These are phyloP conservation scores for Pseudozyma sp. DNA, from an alignment of 1,284 basidiomycete species.

Conservation along the genomic window DNA sequence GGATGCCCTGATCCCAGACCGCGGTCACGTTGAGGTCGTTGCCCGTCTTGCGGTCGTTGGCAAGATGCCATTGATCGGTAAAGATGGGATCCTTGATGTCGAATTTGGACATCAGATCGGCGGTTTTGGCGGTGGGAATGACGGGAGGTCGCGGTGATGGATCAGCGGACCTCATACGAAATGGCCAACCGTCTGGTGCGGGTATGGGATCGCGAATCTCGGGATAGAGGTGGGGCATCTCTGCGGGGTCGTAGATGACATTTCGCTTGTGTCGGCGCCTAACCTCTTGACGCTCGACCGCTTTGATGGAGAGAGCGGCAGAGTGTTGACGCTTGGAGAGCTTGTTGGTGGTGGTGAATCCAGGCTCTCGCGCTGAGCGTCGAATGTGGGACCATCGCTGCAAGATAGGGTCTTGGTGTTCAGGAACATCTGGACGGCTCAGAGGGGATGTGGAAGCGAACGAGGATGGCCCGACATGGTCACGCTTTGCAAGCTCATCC, in stretches of 20 bases:
- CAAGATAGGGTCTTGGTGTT: slow-evolving; percentile 69
- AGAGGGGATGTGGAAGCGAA: slow-evolving; percentile 6
- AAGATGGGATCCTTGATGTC: slow-evolving; percentile 89
- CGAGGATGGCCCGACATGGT: slow-evolving; percentile 1
- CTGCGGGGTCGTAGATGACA: slow-evolving; percentile 60
- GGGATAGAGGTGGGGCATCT: slow-evolving; percentile 63
- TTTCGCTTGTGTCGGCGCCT: slow-evolving; percentile 65
- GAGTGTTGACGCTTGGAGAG: slow-evolving; percentile 44
- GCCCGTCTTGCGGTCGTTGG: slow-evolving; percentile 60
- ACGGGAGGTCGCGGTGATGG: slow-evolving; percentile 51
- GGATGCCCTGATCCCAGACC: slow-evolving; percentile 87
- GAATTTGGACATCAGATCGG: slow-evolving; percentile 69
- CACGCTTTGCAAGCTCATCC: slow-evolving; percentile 14
- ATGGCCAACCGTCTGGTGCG: slow-evolving; percentile 27
- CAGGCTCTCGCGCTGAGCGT: slow-evolving; percentile 24
- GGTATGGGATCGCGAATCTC: slow-evolving; percentile 51
- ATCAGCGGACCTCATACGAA: slow-evolving; percentile 26
- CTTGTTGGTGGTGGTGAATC: slow-evolving; percentile 34
- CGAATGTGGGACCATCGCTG: slow-evolving; percentile 71
- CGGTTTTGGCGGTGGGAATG: slow-evolving; percentile 42
- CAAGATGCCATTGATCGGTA: slow-evolving; percentile 85
- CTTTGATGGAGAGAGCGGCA: slow-evolving; percentile 54
- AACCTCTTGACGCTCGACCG: slow-evolving; percentile 63
- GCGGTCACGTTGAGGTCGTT: slow-evolving; percentile 86
- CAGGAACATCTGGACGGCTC: slow-evolving; percentile 29